Evolutionary conservation across 2,329 filamentous ascomycete genomes (phyloP).

Genomic region (Parastagonospora avenae): DNA sequence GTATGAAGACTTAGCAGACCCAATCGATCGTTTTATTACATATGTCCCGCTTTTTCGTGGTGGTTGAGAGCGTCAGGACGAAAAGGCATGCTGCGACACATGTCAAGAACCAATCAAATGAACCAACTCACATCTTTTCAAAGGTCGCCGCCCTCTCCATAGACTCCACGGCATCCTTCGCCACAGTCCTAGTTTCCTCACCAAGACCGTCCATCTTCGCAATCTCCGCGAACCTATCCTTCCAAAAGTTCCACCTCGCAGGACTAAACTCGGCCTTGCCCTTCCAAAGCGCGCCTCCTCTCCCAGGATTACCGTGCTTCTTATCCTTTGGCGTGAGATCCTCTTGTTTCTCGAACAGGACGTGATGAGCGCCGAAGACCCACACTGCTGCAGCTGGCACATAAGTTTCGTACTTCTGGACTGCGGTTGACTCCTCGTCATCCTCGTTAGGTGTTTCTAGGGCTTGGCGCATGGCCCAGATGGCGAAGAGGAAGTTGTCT

Average conservation of each 20-base stretch:
- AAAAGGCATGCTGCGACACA: no score
- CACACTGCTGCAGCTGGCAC: slow-evolving; percentile 40
- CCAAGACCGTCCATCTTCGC: slow-evolving; percentile 22
- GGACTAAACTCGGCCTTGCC: slow-evolving; percentile 37
- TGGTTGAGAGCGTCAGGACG: no score
- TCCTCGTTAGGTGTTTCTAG: slow-evolving; percentile 29
- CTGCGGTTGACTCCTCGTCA: slow-evolving; percentile 18
- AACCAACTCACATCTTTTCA: slow-evolving; percentile 1
- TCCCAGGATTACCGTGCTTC: slow-evolving; percentile 36
- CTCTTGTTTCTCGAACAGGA: slow-evolving; percentile 28
- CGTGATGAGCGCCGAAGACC: slow-evolving; percentile 27
- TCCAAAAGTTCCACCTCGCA: slow-evolving; percentile 41
- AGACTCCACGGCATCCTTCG: slow-evolving; percentile 27
- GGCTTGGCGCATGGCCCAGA: slow-evolving; percentile 36
- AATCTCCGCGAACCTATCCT: slow-evolving; percentile 34
- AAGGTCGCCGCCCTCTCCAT: slow-evolving; percentile 39
- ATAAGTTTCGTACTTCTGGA: slow-evolving; percentile 30
- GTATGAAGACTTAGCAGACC: no score
- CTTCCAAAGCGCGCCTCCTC: slow-evolving; percentile 36
- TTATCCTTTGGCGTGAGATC: slow-evolving; percentile 34
- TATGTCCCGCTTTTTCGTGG: no score
- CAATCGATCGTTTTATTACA: no score
- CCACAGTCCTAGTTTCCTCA: slow-evolving; percentile 27
- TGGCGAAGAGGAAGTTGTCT: slow-evolving; percentile 29
- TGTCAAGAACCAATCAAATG: no score